phyloP scores from a whole-genome alignment of 371 early-diverging fungal species.

The Apophysomyces sp. region DNA sequence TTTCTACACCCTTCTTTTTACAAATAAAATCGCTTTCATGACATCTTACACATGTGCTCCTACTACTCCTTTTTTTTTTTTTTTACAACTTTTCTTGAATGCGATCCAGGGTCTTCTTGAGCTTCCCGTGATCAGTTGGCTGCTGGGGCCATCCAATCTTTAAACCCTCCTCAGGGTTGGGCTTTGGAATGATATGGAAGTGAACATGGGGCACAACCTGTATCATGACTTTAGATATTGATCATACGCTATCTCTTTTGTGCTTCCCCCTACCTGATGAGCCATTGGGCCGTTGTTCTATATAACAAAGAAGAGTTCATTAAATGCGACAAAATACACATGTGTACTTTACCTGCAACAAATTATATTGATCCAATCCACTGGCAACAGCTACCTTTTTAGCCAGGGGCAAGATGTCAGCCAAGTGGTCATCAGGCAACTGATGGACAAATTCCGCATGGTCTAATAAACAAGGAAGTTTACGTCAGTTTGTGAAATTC shows the following conservation, averaged over 20 bases:
- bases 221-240: background rate
- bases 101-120: background rate
- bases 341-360: constrained; percentile 70
- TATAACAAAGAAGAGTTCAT: background rate
- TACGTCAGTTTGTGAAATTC: background rate
- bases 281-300: constrained; percentile 79
- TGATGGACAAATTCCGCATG: constrained; percentile 91
- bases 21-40: background rate
- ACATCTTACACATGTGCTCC: background rate
- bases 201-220: constrained; percentile 86
- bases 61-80: background rate
- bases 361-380: constrained; percentile 78
- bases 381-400: constrained; percentile 80
- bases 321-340: background rate
- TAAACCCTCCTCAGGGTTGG: constrained; percentile 67
- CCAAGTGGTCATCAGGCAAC: constrained; percentile 82
- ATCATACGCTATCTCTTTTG: background rate
- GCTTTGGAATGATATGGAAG: constrained; percentile 91
- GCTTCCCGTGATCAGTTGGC: constrained; percentile 3
- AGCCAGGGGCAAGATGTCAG: constrained; percentile 82
- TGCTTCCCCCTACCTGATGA: constrained; percentile 48
- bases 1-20: background rate
- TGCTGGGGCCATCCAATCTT: constrained; percentile 64
- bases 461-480: constrained; percentile 50
- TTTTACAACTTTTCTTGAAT: background rate